A percentile compares a stretch with the other conserved stretches of the same genome.
Evolutionary conservation across 2,329 filamentous ascomycete genomes (phyloP).

Genomic region (Xylariaceae sp.): DNA sequence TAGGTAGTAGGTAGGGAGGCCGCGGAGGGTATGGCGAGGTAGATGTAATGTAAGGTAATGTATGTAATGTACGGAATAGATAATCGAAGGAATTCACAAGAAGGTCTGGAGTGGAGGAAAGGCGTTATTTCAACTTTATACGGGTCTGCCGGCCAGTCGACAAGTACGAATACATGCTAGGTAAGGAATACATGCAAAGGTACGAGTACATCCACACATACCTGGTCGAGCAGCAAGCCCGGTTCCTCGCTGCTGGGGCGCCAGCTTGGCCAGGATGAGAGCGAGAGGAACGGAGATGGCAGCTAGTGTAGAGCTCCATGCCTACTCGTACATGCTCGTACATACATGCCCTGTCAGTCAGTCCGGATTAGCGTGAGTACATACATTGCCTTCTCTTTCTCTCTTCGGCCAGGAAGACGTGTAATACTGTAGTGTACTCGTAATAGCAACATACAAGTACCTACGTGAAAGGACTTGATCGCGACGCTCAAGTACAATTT

Average conservation of each 20-base stretch:
- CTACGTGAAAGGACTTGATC: not conserved
- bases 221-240: constrained; percentile 10
- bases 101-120: constrained; percentile 26
- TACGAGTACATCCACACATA: not conserved
- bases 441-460: constrained; percentile 4
- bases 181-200: no score
- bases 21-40: constrained; percentile 7
- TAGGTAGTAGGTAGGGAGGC: not conserved
- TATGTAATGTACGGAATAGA: constrained; percentile 7
- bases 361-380: not conserved
- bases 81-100: constrained; percentile 26
- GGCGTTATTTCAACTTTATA: constrained; percentile 33
- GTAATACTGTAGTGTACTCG: constrained; percentile 5
- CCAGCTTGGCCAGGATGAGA: constrained; percentile 12
- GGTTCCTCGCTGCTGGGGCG: constrained; percentile 18
- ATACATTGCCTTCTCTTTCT: not conserved
- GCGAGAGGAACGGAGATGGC: constrained; percentile 3
- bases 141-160: constrained; percentile 12
- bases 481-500: constrained; percentile 5
- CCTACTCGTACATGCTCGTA: not conserved
- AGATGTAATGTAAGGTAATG: no score
- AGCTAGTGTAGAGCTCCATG: not conserved
- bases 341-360: not conserved
- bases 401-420: constrained; percentile 5
- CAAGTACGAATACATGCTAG: no score